Conservation (phyloP, 2,329 filamentous ascomycete species). For the Colletotrichum gigasporum region DNA sequence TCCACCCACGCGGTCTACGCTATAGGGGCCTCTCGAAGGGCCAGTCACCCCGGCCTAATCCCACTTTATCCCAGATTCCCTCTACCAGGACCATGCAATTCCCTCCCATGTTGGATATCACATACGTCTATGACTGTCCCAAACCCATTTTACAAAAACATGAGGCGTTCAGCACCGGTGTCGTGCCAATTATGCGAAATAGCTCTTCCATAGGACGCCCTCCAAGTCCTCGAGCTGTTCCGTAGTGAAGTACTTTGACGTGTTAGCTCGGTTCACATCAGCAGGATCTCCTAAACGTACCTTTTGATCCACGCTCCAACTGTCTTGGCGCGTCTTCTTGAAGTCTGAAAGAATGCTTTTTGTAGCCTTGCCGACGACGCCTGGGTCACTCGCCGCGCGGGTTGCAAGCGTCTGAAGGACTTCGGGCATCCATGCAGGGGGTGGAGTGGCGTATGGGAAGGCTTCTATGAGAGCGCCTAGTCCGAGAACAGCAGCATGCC, state of each 20-base stretch:
- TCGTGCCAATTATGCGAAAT: slow-evolving; percentile 77
- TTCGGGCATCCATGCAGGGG: slow-evolving; percentile 93
- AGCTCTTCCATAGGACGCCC: slow-evolving; percentile 99
- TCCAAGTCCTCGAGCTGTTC: slow-evolving; percentile 96
- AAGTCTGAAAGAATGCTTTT: slow-evolving; percentile 96
- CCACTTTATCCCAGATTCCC: slow-evolving; percentile 11
- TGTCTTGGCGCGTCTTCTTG: slow-evolving; percentile 99
- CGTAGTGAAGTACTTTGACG: slow-evolving; percentile 77
- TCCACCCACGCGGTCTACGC: no score
- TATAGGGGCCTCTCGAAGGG: no score
- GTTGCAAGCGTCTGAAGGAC: slow-evolving; percentile 86
- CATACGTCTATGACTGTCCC: slow-evolving; percentile 8
- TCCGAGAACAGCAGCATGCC: slow-evolving; percentile 92
- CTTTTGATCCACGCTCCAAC: slow-evolving; percentile 98
- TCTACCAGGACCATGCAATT: slow-evolving; percentile 12
- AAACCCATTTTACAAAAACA: not conserved
- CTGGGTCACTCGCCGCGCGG: slow-evolving; percentile 86
- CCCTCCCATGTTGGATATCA: slow-evolving; percentile 16
- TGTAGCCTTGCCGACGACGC: slow-evolving; percentile 93
- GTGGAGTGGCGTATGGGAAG: slow-evolving; percentile 94
- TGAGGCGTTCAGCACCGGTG: not conserved
- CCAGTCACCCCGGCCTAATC: no score
- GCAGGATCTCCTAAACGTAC: slow-evolving; percentile 60
- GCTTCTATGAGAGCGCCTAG: slow-evolving; percentile 92
- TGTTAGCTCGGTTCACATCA: slow-evolving; percentile 41